Conservation (phyloP, 225 moss, liverwort and hornwort species). For the Neckera pumila region DNA sequence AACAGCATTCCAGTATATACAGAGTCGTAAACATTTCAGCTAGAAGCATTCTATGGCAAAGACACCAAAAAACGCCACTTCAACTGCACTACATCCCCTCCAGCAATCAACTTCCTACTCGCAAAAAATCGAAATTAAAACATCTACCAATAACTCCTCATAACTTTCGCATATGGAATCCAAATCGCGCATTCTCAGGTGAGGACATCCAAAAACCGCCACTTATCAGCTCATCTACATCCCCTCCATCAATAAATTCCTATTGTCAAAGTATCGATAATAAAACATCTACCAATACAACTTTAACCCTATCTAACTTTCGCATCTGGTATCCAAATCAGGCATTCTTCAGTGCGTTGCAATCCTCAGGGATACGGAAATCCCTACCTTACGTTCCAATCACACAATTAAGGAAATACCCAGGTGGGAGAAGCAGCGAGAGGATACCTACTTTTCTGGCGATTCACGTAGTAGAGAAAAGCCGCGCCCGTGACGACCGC, state of each 20-base stretch:
- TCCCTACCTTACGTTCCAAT: background rate
- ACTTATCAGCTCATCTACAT: background rate
- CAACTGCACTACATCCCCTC: background rate
- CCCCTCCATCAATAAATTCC: background rate
- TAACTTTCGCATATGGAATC: background rate
- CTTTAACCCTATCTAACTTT: background rate
- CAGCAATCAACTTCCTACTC: background rate
- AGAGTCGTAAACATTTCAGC: background rate
- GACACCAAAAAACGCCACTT: background rate
- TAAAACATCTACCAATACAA: background rate
- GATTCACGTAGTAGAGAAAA: constrained; percentile 38
- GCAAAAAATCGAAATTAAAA: too few species aligned
- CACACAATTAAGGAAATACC: background rate
- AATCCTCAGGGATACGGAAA: background rate
- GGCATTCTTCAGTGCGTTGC: background rate
- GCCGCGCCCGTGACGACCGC: constrained; percentile 83
- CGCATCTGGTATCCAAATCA: background rate
- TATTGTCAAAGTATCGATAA: background rate
- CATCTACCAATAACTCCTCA: background rate
- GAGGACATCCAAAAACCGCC: background rate
- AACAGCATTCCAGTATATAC: background rate
- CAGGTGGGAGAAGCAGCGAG: background rate
- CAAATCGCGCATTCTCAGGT: background rate
- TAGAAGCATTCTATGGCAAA: background rate
- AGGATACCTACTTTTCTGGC: background rate